These are phyloP conservation scores for Bocquillonia castaneifolia DNA, from an alignment of 441 rosid species.

Conservation along the genomic window DNA sequence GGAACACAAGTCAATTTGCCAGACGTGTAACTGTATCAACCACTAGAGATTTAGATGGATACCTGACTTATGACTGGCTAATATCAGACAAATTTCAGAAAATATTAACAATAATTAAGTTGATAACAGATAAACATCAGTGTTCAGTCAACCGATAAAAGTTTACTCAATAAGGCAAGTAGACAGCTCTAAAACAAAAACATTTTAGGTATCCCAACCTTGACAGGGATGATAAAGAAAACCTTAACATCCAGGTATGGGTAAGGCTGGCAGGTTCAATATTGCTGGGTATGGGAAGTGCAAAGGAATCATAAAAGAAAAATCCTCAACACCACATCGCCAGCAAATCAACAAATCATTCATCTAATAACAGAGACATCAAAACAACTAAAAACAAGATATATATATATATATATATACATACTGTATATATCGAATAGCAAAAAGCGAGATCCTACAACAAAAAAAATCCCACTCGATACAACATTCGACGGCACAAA, in stretches of 20 bases:
- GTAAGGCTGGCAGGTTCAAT: constrained; percentile 25
- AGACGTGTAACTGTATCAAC: constrained; percentile 75
- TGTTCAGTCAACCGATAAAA: background rate
- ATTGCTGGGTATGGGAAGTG: constrained; percentile 44
- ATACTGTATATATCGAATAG: background rate
- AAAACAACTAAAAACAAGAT: background rate
- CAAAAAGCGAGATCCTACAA: background rate
- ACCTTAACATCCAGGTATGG: constrained; percentile 27
- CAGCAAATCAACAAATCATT: constrained; percentile 24
- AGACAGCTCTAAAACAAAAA: background rate
- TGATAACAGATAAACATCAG: no score
- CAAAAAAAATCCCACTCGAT: constrained; percentile 3
- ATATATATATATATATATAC: no score
- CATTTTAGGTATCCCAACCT: constrained; percentile 28
- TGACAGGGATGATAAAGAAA: constrained; percentile 32
- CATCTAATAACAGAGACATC: no score
- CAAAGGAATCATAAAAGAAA: constrained; percentile 23
- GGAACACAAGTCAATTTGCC: constrained; percentile 55
- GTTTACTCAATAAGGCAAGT: background rate
- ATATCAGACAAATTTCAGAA: no score
- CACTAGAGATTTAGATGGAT: constrained; percentile 33
- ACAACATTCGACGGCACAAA: background rate
- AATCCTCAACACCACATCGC: constrained; percentile 40
- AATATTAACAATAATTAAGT: no score
- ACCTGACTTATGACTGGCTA: constrained; percentile 71